Percentiles rank a stretch among this genome's conserved stretches.
phyloP scores from a whole-genome alignment of 768 basidiomycete species.

The Boletellus ananas region DNA sequence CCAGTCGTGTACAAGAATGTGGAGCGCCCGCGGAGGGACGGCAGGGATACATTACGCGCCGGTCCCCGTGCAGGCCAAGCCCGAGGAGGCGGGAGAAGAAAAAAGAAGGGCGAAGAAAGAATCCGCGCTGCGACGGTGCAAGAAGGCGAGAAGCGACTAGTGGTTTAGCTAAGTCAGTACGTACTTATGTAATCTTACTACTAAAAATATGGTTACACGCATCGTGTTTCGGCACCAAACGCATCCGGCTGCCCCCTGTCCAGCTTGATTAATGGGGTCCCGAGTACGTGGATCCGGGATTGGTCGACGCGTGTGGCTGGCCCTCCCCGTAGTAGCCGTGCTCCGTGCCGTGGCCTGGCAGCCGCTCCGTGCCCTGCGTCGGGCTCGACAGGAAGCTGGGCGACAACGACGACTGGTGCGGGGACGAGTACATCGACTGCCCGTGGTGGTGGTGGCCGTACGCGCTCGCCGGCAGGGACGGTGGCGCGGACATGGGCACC shows the following conservation, averaged over 20 bases:
- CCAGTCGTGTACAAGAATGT: too few species aligned
- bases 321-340: conserved; percentile 31
- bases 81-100: too few species aligned
- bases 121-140: conserved; percentile 16
- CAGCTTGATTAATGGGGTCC: conserved; percentile 26
- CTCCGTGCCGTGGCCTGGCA: conserved; percentile 26
- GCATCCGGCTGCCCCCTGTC: conserved; percentile 20
- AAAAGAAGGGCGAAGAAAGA: too few species aligned
- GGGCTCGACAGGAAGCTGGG: conserved; percentile 30
- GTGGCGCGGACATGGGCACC: conserved; percentile 51
- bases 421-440: conserved; percentile 30
- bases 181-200: conserved; percentile 23
- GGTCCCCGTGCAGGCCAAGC: too few species aligned
- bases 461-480: conserved; percentile 43
- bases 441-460: conserved; percentile 28
- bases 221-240: conserved; percentile 16
- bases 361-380: conserved; percentile 27
- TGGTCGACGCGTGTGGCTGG: conserved; percentile 25
- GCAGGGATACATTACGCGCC: too few species aligned
- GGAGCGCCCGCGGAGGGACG: too few species aligned
- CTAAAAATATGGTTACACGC: conserved; percentile 34
- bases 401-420: conserved; percentile 29
- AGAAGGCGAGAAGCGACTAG: conserved; percentile 30
- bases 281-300: conserved; percentile 26
- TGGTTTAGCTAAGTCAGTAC: conserved; percentile 31